Conservation (phyloP, 2,329 filamentous ascomycete genomes). For the Peltaster fructicola region DNA sequence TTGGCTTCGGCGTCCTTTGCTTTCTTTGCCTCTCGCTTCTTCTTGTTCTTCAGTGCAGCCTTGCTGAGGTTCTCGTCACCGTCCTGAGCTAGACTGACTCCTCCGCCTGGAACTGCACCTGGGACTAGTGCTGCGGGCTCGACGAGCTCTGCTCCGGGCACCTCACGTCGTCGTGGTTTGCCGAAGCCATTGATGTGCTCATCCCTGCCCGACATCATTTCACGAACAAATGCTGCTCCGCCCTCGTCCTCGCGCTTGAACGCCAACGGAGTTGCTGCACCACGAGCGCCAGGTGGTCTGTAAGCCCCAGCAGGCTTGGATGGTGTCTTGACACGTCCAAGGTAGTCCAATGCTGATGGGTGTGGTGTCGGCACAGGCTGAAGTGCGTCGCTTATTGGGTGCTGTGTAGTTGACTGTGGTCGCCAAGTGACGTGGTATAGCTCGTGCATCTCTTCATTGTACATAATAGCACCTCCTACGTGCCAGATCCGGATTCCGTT, state of each 20-base stretch:
- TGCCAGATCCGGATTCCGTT: constrained; percentile 96
- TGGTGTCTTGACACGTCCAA: constrained; percentile 78
- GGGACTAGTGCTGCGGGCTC: constrained; percentile 38
- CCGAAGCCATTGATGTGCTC: constrained; percentile 58
- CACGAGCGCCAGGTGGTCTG: constrained; percentile 81
- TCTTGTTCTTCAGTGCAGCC: constrained; percentile 88
- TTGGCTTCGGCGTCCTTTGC: constrained; percentile 59
- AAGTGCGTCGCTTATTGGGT: constrained; percentile 53
- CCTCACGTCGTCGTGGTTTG: constrained; percentile 50
- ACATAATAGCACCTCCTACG: constrained; percentile 73
- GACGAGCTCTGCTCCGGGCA: constrained; percentile 70
- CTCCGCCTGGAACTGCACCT: constrained; percentile 50
- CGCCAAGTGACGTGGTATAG: constrained; percentile 80
- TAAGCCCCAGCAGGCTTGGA: constrained; percentile 97
- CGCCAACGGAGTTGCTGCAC: constrained; percentile 70
- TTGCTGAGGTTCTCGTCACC: constrained; percentile 64
- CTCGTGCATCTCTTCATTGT: constrained; percentile 87
- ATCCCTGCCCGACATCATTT: constrained; percentile 41
- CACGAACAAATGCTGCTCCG: constrained; percentile 70
- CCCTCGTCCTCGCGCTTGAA: constrained; percentile 98
- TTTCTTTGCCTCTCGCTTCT: constrained; percentile 92
- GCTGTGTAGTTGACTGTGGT: constrained; percentile 46
- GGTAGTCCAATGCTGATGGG: constrained; percentile 61
- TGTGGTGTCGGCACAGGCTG: constrained; percentile 60
- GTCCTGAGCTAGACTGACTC: constrained; percentile 46